A percentile compares a stretch with the other conserved stretches of the same genome.
Conservation (phyloP, 108 stramenopile genomes). For the Cyclotella cryptica region DNA sequence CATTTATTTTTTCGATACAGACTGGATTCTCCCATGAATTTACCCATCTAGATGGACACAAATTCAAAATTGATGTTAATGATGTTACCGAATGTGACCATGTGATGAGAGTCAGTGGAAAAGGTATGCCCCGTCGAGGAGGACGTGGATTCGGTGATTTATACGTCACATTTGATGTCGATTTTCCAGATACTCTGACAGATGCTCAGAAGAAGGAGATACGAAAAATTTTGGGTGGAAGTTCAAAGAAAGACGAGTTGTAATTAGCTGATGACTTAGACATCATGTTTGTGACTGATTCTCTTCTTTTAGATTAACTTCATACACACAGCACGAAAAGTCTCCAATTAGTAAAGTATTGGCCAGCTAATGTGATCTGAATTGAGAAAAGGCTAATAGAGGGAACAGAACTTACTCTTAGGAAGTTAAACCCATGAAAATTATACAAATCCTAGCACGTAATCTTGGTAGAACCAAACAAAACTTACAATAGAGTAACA, state of each 20-base stretch:
- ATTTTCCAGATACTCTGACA: slow-evolving; percentile 83
- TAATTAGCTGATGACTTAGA: background rate
- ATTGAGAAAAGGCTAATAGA: too few relatives aligned
- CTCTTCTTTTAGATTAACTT: too few relatives aligned
- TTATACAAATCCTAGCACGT: too few relatives aligned
- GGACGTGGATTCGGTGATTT: slow-evolving; percentile 87
- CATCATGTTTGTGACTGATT: too few relatives aligned
- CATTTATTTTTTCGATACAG: slow-evolving; percentile 27
- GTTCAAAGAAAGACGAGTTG: slow-evolving; percentile 28
- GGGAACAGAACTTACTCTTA: too few relatives aligned
- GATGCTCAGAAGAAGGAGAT: slow-evolving; percentile 76
- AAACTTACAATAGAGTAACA: too few relatives aligned
- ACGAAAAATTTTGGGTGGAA: slow-evolving; percentile 64
- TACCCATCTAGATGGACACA: slow-evolving; percentile 80
- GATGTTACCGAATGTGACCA: slow-evolving; percentile 89
- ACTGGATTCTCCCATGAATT: slow-evolving; percentile 85
- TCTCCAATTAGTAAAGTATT: too few relatives aligned
- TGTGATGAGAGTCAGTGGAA: slow-evolving; percentile 79
- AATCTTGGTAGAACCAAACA: too few relatives aligned
- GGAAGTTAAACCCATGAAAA: too few relatives aligned
- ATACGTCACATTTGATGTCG: slow-evolving; percentile 91
- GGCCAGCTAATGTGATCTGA: too few relatives aligned
- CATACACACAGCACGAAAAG: too few relatives aligned
- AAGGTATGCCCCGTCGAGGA: slow-evolving; percentile 92
- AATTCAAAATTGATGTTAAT: slow-evolving; percentile 70